phyloP scores from a whole-genome alignment of 2,329 filamentous ascomycete species.

The Pseudogymnoascus sp. region DNA sequence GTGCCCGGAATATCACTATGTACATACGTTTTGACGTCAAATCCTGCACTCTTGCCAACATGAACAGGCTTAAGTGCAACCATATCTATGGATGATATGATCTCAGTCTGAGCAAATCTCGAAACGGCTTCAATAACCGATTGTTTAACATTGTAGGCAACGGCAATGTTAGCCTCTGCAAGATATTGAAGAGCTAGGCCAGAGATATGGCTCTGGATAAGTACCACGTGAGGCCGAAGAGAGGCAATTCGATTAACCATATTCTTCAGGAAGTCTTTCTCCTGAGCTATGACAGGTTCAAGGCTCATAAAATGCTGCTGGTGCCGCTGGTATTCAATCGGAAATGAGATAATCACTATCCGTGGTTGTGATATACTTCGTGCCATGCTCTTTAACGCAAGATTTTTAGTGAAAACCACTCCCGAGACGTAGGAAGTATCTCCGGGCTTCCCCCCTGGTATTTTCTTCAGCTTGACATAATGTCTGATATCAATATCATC shows the following conservation, averaged over 20 bases:
- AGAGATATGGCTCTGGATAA: slow-evolving; percentile 91
- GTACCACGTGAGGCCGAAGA: slow-evolving; percentile 72
- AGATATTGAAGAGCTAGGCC: slow-evolving; percentile 84
- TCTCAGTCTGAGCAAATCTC: slow-evolving; percentile 80
- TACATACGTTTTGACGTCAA: slow-evolving; percentile 94
- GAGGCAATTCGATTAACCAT: slow-evolving; percentile 87
- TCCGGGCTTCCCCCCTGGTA: slow-evolving; percentile 79
- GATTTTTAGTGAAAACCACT: slow-evolving; percentile 93
- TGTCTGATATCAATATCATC: slow-evolving; percentile 97
- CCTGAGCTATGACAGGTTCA: slow-evolving; percentile 92
- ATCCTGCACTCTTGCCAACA: slow-evolving; percentile 74
- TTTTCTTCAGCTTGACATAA: slow-evolving; percentile 96
- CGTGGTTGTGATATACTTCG: slow-evolving; percentile 75
- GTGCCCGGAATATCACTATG: slow-evolving; percentile 64
- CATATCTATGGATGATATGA: slow-evolving; percentile 94
- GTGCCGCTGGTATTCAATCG: slow-evolving; percentile 91
- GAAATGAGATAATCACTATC: slow-evolving; percentile 88
- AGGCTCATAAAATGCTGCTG: slow-evolving; percentile 96
- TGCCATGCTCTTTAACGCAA: slow-evolving; percentile 94
- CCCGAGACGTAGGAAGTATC: slow-evolving; percentile 97
- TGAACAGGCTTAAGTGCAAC: slow-evolving; percentile 67
- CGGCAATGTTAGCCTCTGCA: slow-evolving; percentile 81
- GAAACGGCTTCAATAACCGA: slow-evolving; percentile 94
- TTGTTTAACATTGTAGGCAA: slow-evolving; percentile 93
- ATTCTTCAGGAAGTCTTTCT: slow-evolving; percentile 86